phyloP scores from a whole-genome alignment of 495 filamentous ascomycete species.

The Podospora appendiculata region DNA sequence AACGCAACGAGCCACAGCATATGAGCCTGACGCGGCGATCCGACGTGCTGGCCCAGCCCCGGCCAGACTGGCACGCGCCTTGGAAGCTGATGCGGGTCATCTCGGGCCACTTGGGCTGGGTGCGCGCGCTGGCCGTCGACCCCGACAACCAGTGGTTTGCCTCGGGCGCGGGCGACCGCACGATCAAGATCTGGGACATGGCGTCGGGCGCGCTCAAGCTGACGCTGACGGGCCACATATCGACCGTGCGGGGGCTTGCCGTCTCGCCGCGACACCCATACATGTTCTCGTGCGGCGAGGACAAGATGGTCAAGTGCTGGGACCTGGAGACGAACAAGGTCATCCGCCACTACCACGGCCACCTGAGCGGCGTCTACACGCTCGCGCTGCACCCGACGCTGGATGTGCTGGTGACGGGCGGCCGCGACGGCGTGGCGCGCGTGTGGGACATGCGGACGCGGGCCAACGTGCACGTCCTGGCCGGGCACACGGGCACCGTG shows the following conservation, averaged over 20 bases:
- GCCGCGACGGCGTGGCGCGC: constrained; percentile 85
- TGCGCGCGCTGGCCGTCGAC: constrained; percentile 82
- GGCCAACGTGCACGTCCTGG: constrained; percentile 88
- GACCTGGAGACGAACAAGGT: constrained; percentile 98
- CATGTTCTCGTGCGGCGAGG: constrained; percentile 94
- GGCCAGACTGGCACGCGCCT: constrained; percentile 90
- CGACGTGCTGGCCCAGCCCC: constrained; percentile 61
- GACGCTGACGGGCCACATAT: constrained; percentile 95
- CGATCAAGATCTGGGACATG: constrained; percentile 98
- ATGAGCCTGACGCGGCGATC: constrained; percentile 58
- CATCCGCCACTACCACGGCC: constrained; percentile 96
- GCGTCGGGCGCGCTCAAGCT: constrained; percentile 74
- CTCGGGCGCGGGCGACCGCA: constrained; percentile 89
- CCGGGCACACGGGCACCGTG: constrained; percentile 84
- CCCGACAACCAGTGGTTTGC: constrained; percentile 98
- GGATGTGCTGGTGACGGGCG: constrained; percentile 90
- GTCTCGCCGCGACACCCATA: constrained; percentile 94
- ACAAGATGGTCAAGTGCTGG: constrained; percentile 99
- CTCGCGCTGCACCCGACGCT: constrained; percentile 85
- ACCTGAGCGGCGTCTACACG: constrained; percentile 93
- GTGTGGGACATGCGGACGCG: constrained; percentile 99
- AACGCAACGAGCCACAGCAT: constrained; percentile 19
- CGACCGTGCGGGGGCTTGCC: constrained; percentile 87
- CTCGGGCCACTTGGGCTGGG: constrained; percentile 94
- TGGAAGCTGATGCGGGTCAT: constrained; percentile 99